Base-by-base conservation (phyloP, 2,329 filamentous ascomycete species). In the Arthrobotrys megalospora region DNA sequence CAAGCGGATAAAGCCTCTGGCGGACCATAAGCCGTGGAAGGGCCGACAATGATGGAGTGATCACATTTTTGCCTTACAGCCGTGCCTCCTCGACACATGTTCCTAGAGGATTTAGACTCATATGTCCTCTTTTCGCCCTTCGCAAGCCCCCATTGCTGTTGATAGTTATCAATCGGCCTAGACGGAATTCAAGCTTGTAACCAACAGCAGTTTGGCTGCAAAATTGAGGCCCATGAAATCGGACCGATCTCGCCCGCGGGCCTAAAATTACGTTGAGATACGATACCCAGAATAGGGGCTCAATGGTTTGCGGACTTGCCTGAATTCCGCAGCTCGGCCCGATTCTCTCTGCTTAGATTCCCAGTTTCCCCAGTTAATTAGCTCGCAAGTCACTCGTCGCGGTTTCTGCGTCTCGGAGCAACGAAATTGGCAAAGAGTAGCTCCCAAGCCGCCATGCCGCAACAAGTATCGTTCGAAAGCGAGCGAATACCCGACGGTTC, bases 401-500 rank as follows among this genome's bases (percentile, higher is more conserved):
- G 64, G 47, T 43, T 53, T 53, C 45, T 68, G 64, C 55, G 64
- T 76, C 48, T 70, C 43, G 53, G 43, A 43, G 16, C 8, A 43
- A 41, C 47, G n/a, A 76, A 76, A 68, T 68, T 69, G 64, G 65
- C 55, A 69, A n/a, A 34, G 41, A 19, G 21, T 14, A 19, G 12
- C 2, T 14, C 10, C 28, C 38, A 62, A 72, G 63, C 63, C 63
- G 62, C 71, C 65, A 68, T 48, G 65, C 72, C 55, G 58, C 53
- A 69, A 65, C 1, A 10, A 68, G 48, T 68, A 55, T 68, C 64
- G 38, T 55, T 41, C 48, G 7, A 58, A 55, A 41, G 16, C 24
- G 52, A 50, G 24, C 24, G 32, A 69, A 71, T 66, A 77, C 66
- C 73, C 73, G 66, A 71, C 45, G 43, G 43, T 52, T 52, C 53